Evolutionary conservation across 2,329 filamentous ascomycete species (phyloP).

Genomic region (Fusarium secorum): DNA sequence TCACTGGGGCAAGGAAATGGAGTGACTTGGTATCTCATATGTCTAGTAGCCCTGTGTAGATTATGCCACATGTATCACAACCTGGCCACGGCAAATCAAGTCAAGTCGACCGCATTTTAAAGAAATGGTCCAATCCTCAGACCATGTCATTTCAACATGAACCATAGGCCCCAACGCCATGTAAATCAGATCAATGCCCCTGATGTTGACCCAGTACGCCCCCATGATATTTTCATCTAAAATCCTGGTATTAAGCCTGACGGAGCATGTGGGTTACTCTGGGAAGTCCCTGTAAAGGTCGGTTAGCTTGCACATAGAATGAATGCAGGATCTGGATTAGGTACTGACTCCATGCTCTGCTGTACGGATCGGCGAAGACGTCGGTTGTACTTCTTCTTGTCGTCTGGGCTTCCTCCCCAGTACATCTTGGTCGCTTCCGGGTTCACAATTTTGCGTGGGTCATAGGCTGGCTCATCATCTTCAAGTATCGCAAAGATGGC

Average conservation of each 20-base stretch:
- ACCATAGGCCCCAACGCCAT: constrained; percentile 32
- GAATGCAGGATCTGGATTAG: neutral
- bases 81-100: neutral
- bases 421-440: constrained; percentile 85
- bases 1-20: neutral
- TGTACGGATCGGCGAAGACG: constrained; percentile 80
- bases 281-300: constrained; percentile 44
- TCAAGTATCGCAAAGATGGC: constrained; percentile 84
- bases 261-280: constrained; percentile 34
- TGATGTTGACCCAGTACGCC: constrained; percentile 32
- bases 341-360: constrained; percentile 66
- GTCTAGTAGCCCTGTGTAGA: neutral
- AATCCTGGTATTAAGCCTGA: neutral
- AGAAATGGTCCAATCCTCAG: neutral
- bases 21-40: neutral
- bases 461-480: constrained; percentile 86
- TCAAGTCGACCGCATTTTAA: neutral
- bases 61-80: neutral
- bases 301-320: constrained; percentile 1
- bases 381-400: constrained; percentile 85
- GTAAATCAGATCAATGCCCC: constrained; percentile 16
- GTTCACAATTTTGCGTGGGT: constrained; percentile 87
- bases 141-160: constrained; percentile 8
- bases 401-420: constrained; percentile 77
- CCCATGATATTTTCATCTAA: constrained; percentile 10